phyloP scores from a whole-genome alignment of 2,329 filamentous ascomycete genomes.

The Colletotrichum incanum region DNA sequence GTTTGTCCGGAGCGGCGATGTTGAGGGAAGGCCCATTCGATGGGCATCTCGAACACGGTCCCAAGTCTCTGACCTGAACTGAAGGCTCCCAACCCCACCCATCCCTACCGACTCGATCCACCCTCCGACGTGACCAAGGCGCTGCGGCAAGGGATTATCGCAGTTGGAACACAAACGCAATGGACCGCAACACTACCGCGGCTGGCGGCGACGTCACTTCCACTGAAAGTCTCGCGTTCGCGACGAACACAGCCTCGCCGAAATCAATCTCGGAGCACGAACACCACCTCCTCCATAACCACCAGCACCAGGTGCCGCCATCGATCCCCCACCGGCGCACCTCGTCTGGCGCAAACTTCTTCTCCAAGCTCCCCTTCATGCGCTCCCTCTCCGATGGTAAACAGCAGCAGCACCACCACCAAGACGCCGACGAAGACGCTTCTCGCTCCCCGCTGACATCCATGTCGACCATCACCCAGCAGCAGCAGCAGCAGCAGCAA shows the following conservation, averaged over 20 bases:
- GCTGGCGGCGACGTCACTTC: slow-evolving; percentile 4
- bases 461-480: slow-evolving; percentile 56
- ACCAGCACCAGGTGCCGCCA: background rate
- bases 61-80: slow-evolving; percentile 13
- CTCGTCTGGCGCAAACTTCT: slow-evolving; percentile 73
- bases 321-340: slow-evolving; percentile 57
- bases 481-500: slow-evolving; percentile 56
- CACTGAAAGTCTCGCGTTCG: slow-evolving; percentile 1
- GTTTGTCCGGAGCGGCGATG: background rate
- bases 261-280: slow-evolving; percentile 3
- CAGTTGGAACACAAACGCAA: slow-evolving; percentile 21
- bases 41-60: slow-evolving; percentile 6
- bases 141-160: slow-evolving; percentile 35
- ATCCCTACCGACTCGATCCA: slow-evolving; percentile 30
- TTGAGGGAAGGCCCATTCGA: background rate
- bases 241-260: slow-evolving; percentile 3
- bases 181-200: slow-evolving; percentile 18
- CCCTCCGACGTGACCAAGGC: slow-evolving; percentile 13
- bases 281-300: background rate
- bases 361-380: slow-evolving; percentile 81
- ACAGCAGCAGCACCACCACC: slow-evolving; percentile 38
- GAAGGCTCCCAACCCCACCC: slow-evolving; percentile 11
- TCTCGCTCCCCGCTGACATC: slow-evolving; percentile 46
- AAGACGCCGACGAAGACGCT: slow-evolving; percentile 53
- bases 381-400: slow-evolving; percentile 58